A percentile compares a stretch with the other conserved stretches of the same genome.
Conservation (phyloP, 1,284 basidiomycete species). For the Ceratobasidium sp. region DNA sequence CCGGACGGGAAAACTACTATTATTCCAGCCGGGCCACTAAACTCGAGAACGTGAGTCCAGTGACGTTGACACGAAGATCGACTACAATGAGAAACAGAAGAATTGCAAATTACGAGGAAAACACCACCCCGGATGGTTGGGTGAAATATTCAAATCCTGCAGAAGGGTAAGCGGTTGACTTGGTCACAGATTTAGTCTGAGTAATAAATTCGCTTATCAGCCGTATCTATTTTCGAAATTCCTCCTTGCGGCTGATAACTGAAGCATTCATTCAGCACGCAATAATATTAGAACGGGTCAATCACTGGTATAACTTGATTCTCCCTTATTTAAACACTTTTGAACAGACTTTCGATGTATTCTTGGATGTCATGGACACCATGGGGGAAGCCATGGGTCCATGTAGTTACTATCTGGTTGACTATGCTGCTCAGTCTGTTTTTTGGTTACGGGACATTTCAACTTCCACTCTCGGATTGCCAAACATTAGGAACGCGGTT, state of each 20-base stretch:
- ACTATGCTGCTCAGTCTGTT: constrained; percentile 9
- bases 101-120: background rate
- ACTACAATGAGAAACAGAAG: too few relatives aligned
- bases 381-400: constrained; percentile 3
- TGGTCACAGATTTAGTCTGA: background rate
- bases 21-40: background rate
- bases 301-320: constrained; percentile 21
- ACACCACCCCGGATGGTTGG: constrained; percentile 9
- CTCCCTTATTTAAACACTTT: background rate
- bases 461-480: constrained; percentile 13
- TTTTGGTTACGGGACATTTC: constrained; percentile 40
- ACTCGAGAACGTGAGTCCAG: background rate
- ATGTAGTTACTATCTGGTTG: constrained; percentile 33
- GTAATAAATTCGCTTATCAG: background rate
- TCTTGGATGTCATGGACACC: constrained; percentile 14
- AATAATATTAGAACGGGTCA: constrained; percentile 5
- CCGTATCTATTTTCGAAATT: constrained; percentile 28
- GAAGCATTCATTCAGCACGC: constrained; percentile 4
- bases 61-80: too few relatives aligned
- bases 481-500: background rate
- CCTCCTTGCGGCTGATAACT: constrained; percentile 2
- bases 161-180: constrained; percentile 7
- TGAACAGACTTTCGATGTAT: constrained; percentile 14
- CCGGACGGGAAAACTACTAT: background rate
- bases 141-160: constrained; percentile 13